A percentile compares a stretch with the other conserved stretches of the same genome.
Conservation (phyloP, 371 early-diverging fungal genomes). For the Sanchytrium tribonematis region DNA sequence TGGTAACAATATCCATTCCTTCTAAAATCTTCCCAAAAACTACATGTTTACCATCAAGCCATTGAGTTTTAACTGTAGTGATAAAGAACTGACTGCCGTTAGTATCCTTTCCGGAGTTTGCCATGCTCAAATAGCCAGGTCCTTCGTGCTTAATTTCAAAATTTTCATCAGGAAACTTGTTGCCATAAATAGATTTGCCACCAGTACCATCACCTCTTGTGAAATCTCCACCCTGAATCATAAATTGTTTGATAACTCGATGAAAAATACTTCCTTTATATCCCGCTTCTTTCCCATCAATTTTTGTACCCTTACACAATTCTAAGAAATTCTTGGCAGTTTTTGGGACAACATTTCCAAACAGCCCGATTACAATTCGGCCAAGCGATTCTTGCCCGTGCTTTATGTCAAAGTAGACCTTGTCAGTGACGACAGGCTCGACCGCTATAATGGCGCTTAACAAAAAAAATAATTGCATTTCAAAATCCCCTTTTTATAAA, state of each 20-base stretch:
- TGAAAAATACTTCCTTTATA: slow-evolving; percentile 30
- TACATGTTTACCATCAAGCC: slow-evolving; percentile 48
- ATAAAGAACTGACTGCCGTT: slow-evolving; percentile 95
- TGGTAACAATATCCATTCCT: slow-evolving; percentile 38
- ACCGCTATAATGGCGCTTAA: neutral
- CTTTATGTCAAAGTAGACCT: slow-evolving; percentile 68
- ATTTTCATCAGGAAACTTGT: slow-evolving; percentile 42
- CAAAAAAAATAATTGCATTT: neutral
- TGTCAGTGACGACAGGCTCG: slow-evolving; percentile 18
- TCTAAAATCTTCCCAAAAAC: slow-evolving; percentile 40
- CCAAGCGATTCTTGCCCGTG: slow-evolving; percentile 51
- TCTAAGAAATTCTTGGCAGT: slow-evolving; percentile 32
- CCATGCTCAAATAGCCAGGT: slow-evolving; percentile 66
- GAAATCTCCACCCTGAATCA: slow-evolving; percentile 98
- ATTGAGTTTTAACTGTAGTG: slow-evolving; percentile 40
- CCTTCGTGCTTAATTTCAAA: slow-evolving; percentile 38
- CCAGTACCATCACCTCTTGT: slow-evolving; percentile 69
- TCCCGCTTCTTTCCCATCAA: slow-evolving; percentile 46
- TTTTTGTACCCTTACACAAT: slow-evolving; percentile 25
- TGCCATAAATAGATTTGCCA: slow-evolving; percentile 76
- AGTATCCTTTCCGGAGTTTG: slow-evolving; percentile 77
- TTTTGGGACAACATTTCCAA: slow-evolving; percentile 39
- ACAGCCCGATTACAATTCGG: slow-evolving; percentile 52
- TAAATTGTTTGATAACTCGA: slow-evolving; percentile 42
- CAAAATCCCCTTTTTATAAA: too few relatives aligned